A percentile compares a stretch with the other conserved stretches of the same genome.
Conservation (phyloP, 306 rosid species). For the Hippophae tibetana region DNA sequence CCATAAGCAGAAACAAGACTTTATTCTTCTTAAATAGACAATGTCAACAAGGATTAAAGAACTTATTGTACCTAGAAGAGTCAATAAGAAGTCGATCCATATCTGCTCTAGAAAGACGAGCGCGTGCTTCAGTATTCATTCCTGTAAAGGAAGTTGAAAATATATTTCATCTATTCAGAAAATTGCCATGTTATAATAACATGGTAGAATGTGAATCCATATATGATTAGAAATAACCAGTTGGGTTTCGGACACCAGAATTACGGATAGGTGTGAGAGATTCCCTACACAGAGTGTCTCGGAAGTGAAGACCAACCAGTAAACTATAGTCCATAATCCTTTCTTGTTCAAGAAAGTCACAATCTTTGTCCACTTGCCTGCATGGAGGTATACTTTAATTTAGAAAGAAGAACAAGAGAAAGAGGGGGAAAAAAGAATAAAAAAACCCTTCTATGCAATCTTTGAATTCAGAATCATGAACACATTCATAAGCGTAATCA, state of each 20-base stretch:
- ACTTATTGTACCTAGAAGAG: conserved; percentile 42
- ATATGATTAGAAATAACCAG: conserved; percentile 22
- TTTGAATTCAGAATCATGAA: background rate
- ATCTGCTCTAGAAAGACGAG: conserved; percentile 39
- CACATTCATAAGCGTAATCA: background rate
- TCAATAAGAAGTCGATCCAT: conserved; percentile 34
- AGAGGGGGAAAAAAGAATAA: too few species aligned
- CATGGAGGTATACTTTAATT: conserved; percentile 15
- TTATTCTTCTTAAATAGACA: too few species aligned
- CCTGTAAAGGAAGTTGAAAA: conserved; percentile 27
- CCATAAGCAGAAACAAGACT: background rate
- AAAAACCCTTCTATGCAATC: too few species aligned
- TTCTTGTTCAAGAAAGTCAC: conserved; percentile 92
- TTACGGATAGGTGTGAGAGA: conserved; percentile 22
- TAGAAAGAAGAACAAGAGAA: background rate
- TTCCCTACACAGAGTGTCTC: conserved; percentile 35
- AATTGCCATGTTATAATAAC: background rate
- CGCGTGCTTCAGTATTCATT: conserved; percentile 23
- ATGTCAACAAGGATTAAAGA: conserved; percentile 10
- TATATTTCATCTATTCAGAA: conserved; percentile 17
- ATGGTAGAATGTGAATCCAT: conserved; percentile 1
- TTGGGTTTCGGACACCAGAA: conserved; percentile 32
- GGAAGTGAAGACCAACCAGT: conserved; percentile 86
- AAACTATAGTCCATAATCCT: conserved; percentile 95
- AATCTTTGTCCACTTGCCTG: conserved; percentile 93